These are phyloP conservation scores for Mrakia gelida DNA, from an alignment of 768 basidiomycete genomes.

Conservation along the genomic window DNA sequence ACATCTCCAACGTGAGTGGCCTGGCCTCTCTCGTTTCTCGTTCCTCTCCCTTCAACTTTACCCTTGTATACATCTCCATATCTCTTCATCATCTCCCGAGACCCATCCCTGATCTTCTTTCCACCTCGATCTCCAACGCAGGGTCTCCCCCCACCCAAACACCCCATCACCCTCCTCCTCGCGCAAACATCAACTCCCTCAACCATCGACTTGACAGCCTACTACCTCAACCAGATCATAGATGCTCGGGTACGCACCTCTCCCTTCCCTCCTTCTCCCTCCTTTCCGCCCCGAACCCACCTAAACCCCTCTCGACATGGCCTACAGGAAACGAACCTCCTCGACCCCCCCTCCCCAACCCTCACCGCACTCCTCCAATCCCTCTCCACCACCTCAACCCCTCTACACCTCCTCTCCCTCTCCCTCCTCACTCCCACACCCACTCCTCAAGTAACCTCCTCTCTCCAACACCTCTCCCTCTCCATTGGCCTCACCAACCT, in stretches of 20 bases:
- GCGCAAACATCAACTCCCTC: constrained; percentile 52
- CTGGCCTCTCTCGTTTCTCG: background rate
- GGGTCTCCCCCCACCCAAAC: constrained; percentile 68
- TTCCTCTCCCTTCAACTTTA: too few relatives aligned
- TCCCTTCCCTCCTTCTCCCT: background rate
- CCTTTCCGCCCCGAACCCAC: too few relatives aligned
- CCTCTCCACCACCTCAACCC: constrained; percentile 75
- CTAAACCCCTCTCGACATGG: too few relatives aligned
- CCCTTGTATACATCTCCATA: too few relatives aligned
- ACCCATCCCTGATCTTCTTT: too few relatives aligned
- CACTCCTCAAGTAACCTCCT: constrained; percentile 60
- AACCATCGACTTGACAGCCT: constrained; percentile 55
- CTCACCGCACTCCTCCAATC: constrained; percentile 64
- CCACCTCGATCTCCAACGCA: constrained; percentile 34
- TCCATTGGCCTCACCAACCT: constrained; percentile 68
- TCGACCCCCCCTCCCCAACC: constrained; percentile 62
- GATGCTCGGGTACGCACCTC: constrained; percentile 66
- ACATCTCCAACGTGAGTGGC: constrained; percentile 57
- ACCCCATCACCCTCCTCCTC: constrained; percentile 74
- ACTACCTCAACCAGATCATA: constrained; percentile 76
- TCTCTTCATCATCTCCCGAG: background rate
- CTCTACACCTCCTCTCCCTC: constrained; percentile 69
- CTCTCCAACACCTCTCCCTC: constrained; percentile 70
- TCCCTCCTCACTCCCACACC: constrained; percentile 58
- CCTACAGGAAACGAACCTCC: constrained; percentile 61